These are phyloP conservation scores for Epithemia pelagica DNA, from an alignment of 108 stramenopile species.

Conservation along the genomic window DNA sequence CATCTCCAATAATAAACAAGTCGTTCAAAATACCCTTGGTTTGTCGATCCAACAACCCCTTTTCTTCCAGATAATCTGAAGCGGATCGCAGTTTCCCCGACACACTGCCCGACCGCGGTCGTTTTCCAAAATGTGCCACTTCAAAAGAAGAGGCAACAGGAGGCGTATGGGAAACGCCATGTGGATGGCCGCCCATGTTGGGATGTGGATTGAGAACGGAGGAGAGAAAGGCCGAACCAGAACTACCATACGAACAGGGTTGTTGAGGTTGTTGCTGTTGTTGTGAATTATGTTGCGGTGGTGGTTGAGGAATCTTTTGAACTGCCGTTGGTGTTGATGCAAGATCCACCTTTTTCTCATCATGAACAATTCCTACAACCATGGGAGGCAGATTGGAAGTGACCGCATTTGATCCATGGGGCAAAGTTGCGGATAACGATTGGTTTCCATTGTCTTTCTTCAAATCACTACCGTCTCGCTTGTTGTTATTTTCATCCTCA, in stretches of 20 bases:
- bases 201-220: constrained; percentile 3
- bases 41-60: constrained; percentile 71
- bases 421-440: no score
- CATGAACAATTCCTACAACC: background rate
- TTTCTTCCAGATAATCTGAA: constrained; percentile 74
- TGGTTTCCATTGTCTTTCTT: no score
- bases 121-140: constrained; percentile 72
- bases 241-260: constrained; percentile 7
- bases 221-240: constrained; percentile 12
- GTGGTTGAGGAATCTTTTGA: background rate
- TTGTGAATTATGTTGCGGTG: background rate
- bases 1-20: constrained; percentile 81
- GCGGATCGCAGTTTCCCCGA: constrained; percentile 74
- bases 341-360: background rate
- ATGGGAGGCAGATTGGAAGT: background rate
- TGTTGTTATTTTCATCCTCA: background rate
- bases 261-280: constrained; percentile 1
- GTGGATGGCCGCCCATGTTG: background rate
- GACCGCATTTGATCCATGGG: no score
- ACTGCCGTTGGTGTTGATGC: background rate
- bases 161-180: constrained; percentile 56
- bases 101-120: constrained; percentile 73
- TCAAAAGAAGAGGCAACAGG: constrained; percentile 70
- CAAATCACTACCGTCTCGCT: no score
- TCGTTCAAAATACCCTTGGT: constrained; percentile 88